phyloP scores from a whole-genome alignment of 2,329 filamentous ascomycete genomes.

The Sporothrix globosa region DNA sequence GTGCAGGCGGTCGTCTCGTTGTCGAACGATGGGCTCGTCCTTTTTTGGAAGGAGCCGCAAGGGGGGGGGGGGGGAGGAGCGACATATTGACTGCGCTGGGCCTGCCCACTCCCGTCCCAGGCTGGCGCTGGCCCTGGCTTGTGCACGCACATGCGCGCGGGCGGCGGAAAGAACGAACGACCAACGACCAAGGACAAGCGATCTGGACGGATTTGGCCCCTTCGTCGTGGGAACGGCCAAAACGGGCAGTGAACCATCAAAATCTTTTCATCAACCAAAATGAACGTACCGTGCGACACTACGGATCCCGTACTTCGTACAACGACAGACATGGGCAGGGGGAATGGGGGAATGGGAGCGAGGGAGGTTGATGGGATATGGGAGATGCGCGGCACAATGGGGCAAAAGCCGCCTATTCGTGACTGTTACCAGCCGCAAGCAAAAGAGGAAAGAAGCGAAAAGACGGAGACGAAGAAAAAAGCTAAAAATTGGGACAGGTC shows the following conservation, averaged over 20 bases:
- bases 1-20: constrained; percentile 3
- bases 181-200: background rate
- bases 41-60: constrained; percentile 20
- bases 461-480: constrained; percentile 11
- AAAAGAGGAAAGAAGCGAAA: constrained; percentile 18
- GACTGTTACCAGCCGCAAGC: background rate
- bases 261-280: background rate
- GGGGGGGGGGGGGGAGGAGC: background rate
- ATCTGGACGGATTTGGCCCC: background rate
- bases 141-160: constrained; percentile 20
- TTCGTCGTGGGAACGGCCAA: background rate
- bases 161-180: constrained; percentile 23
- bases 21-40: constrained; percentile 24
- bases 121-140: background rate
- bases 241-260: background rate
- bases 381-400: constrained; percentile 18
- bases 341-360: background rate
- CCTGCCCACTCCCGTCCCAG: background rate
- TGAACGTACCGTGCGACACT: background rate
- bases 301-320: background rate
- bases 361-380: constrained; percentile 6
- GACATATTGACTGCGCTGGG: background rate
- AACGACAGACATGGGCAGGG: background rate
- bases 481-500: constrained; percentile 18
- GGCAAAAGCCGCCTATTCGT: constrained; percentile 15